Evolutionary conservation across 2,329 filamentous ascomycete species (phyloP), one percentile per base, ranked within the genome.

Genomic region (Calycina herbarum): DNA sequence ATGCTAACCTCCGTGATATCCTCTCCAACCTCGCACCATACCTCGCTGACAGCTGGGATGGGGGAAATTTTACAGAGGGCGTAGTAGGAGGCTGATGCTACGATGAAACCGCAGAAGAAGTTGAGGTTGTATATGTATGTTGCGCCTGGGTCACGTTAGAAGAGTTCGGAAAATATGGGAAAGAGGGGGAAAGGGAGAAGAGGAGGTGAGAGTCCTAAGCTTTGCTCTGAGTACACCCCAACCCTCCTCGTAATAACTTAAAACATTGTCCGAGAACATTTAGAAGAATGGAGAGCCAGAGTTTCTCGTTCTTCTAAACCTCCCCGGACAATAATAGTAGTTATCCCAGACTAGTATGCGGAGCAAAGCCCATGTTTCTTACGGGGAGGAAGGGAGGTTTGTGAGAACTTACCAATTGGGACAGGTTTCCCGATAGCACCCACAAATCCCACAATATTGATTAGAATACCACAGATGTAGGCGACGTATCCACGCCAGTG

Each of bases 381-480:
- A 29, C 27, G 27, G 27, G 27, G 27, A 29, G 27, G 27, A 29
- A 29, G 27, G 27, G 27, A 29, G 27, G 27, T 29, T 29, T 29
- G 27, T 29, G 17, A 20, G 8, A 20, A 51, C 20, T 11, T 51
- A 51, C 45, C 45, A 24, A 51, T 51, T 0, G 94, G 94, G 0
- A 97, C 92, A 69, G 20, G 73, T 76, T 79, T 75, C 0, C 92
- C 92, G 31, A 97, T 85, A 0, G 91, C 93, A 2, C 92, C 93
- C 0, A 88, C 93, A 70, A 97, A 97, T 0, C 94, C 94, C 4
- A 97, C 92, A 3, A 97, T 91, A 72, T 97, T 97, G 81, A 96
- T 89, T 5, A 95, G 76, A 68, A 97, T 96, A 13, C 93, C 93
- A 0, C 86, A 81, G 66, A 96, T 85, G 76, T 97, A 96, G 0